These are phyloP conservation scores for Penicillium olsonii DNA, from an alignment of 2,329 filamentous ascomycete genomes.

Conservation along the genomic window DNA sequence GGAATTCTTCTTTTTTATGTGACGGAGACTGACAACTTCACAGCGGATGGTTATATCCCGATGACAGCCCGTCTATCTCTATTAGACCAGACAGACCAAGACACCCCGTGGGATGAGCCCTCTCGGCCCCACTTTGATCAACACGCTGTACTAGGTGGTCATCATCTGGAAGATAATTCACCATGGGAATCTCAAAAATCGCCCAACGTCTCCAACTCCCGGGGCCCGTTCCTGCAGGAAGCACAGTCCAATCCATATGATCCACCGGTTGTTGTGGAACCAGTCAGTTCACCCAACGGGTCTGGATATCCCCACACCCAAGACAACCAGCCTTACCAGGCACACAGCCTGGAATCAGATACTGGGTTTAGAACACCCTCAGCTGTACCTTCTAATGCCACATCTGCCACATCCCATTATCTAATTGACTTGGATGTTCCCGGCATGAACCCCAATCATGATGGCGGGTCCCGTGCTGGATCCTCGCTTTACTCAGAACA, in stretches of 20 bases:
- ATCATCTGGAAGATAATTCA: slow-evolving; percentile 11
- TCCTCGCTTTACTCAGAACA: slow-evolving; percentile 18
- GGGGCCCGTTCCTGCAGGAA: slow-evolving; percentile 17
- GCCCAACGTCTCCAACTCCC: slow-evolving; percentile 15
- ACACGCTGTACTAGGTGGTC: slow-evolving; percentile 3
- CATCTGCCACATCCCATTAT: slow-evolving; percentile 35
- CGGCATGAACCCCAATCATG: slow-evolving; percentile 2
- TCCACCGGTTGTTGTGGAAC: slow-evolving; percentile 15
- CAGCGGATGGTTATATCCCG: slow-evolving; percentile 41
- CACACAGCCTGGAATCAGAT: slow-evolving; percentile 18
- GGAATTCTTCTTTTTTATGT: background rate
- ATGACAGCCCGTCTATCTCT: slow-evolving; percentile 43
- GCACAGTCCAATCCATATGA: slow-evolving; percentile 18
- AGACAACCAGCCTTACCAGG: slow-evolving; percentile 9
- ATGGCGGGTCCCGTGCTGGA: slow-evolving; percentile 5
- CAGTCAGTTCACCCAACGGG: slow-evolving; percentile 5
- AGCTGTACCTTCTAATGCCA: slow-evolving; percentile 25
- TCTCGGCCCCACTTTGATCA: slow-evolving; percentile 12
- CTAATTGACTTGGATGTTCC: slow-evolving; percentile 31
- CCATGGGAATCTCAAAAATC: slow-evolving; percentile 24
- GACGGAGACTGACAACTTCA: slow-evolving; percentile 11
- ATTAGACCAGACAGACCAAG: slow-evolving; percentile 30
- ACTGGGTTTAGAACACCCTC: slow-evolving; percentile 22
- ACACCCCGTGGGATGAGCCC: slow-evolving; percentile 31
- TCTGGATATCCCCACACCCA: slow-evolving; percentile 3